A percentile compares a stretch with the other conserved stretches of the same genome.
These are phyloP conservation scores for Cryptococcus depauperatus DNA, from an alignment of 1,284 basidiomycete genomes.

Conservation along the genomic window DNA sequence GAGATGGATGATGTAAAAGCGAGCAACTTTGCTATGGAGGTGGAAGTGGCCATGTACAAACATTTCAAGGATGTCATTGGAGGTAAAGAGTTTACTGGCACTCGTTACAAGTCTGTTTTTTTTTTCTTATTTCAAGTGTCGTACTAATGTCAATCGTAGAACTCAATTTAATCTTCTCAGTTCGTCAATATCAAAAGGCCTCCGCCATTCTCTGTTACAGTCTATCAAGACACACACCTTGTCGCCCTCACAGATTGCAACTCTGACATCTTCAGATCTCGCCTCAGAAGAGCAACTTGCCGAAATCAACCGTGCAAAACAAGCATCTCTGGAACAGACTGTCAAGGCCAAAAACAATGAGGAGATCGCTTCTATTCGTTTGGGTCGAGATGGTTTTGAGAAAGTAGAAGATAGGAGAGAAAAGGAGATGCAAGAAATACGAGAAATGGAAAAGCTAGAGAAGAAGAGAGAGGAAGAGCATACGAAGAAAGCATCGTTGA, in stretches of 20 bases:
- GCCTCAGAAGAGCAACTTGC: slow-evolving; percentile 32
- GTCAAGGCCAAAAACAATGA: slow-evolving; percentile 25
- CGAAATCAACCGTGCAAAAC: slow-evolving; percentile 26
- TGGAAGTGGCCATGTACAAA: slow-evolving; percentile 29
- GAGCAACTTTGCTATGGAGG: slow-evolving; percentile 10
- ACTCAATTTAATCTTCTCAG: slow-evolving; percentile 36
- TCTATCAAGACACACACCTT: slow-evolving; percentile 18
- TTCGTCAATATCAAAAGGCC: slow-evolving; percentile 25
- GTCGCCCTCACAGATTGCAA: slow-evolving; percentile 25
- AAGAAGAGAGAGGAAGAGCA: slow-evolving; percentile 1
- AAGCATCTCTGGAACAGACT: slow-evolving; percentile 28
- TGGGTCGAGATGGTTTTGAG: slow-evolving; percentile 39
- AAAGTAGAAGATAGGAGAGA: slow-evolving; percentile 22
- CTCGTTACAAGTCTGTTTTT: slow-evolving; percentile 37
- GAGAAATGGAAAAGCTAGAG: slow-evolving; percentile 13
- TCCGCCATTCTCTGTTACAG: slow-evolving; percentile 21
- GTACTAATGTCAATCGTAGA: slow-evolving; percentile 13
- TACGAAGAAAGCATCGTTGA: too few species aligned
- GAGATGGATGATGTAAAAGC: slow-evolving; percentile 15
- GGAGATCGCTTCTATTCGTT: slow-evolving; percentile 12
- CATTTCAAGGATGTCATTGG: slow-evolving; percentile 29
- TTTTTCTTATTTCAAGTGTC: background rate
- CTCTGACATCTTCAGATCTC: slow-evolving; percentile 29
- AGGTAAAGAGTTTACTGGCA: slow-evolving; percentile 33
- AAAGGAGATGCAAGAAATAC: slow-evolving; percentile 21